Evolutionary conservation across 306 rosid species (phyloP), one percentile per base, ranked within the genome.

Genomic region (Lathyrus sativus): DNA sequence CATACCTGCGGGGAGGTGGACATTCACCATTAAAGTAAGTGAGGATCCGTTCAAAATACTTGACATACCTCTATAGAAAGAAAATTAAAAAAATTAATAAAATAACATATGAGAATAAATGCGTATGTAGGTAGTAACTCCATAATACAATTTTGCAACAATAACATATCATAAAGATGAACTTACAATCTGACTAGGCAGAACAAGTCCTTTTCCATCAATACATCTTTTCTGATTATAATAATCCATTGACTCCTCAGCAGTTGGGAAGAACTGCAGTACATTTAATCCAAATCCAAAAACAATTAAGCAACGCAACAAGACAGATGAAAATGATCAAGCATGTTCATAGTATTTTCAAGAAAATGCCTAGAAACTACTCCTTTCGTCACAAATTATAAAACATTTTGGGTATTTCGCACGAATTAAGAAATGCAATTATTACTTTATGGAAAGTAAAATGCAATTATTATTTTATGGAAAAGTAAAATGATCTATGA

Each of bases 101-200:
- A 5, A 35, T 1, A 64, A 24, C 13, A 59, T 37, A 56, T 10
- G 37, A 80, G 51, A 67, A 57, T 39, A 9, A 55, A 53, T 65
- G 5, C 4, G 6, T 46, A 28, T 49, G n/a, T 15, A 68, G 28
- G 69, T 38, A 66, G 43, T 15, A 78, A 64, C 29, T 51, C 24
- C 71, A 74, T 44, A 71, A 39, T 35, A 26, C 61, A 41, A 73
- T 65, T 64, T 62, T 53, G 37, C 29, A 39, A 63, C 11, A 78
- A 60, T 61, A 72, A 73, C 57, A 70, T 43, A 54, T 57, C 22
- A 61, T 51, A 76, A 71, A 74, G 28, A 66, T 50, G 51, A 65
- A 85, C 97, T 87, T 71, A 95, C 99, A 84, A 95, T 95, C 88
- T 95, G 97, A 85, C 99, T 95, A 2, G 99, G 97, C 61, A 90